Percentiles rank a stretch among this genome's conserved stretches.
Conservation (phyloP, 1,139 yeast species). For the Kodamaea fungicola region DNA sequence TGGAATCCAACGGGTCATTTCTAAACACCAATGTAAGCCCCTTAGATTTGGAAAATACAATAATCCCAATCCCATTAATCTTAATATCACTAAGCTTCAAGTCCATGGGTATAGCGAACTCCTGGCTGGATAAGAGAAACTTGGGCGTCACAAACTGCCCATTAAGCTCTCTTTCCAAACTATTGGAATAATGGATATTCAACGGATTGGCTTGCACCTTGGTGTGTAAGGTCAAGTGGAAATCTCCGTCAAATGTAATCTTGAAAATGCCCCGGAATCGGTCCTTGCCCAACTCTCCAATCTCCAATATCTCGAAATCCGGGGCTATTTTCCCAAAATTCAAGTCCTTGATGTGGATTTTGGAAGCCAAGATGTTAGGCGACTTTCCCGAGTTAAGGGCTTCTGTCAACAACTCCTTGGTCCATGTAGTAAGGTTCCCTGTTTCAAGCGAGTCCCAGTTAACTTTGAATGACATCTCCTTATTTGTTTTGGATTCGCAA, state of each 20-base stretch:
- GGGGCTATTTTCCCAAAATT: conserved; percentile 81
- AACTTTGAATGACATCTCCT: conserved; percentile 68
- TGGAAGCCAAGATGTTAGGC: conserved; percentile 74
- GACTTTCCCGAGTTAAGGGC: conserved; percentile 75
- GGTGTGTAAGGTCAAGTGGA: conserved; percentile 74
- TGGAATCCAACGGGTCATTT: conserved; percentile 82
- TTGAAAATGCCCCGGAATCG: conserved; percentile 84
- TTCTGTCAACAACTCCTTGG: conserved; percentile 66
- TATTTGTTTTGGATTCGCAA: no score
- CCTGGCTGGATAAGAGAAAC: conserved; percentile 62
- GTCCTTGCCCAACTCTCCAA: conserved; percentile 80
- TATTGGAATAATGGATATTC: conserved; percentile 58
- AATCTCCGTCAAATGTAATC: conserved; percentile 76
- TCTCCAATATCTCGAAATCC: conserved; percentile 74
- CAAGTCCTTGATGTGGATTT: conserved; percentile 68
- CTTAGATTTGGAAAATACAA: conserved; percentile 76
- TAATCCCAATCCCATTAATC: conserved; percentile 77
- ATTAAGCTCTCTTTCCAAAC: conserved; percentile 37
- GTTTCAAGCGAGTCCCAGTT: conserved; percentile 79
- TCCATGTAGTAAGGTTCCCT: conserved; percentile 62
- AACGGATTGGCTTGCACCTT: conserved; percentile 84
- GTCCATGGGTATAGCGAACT: conserved; percentile 76
- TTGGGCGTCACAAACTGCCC: conserved; percentile 57
- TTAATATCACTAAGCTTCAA: conserved; percentile 69
- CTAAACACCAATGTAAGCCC: conserved; percentile 84